Evolutionary conservation across 2,329 filamentous ascomycete species (phyloP), one percentile per base, ranked within the genome.

Genomic region (Ophiostoma populinum): DNA sequence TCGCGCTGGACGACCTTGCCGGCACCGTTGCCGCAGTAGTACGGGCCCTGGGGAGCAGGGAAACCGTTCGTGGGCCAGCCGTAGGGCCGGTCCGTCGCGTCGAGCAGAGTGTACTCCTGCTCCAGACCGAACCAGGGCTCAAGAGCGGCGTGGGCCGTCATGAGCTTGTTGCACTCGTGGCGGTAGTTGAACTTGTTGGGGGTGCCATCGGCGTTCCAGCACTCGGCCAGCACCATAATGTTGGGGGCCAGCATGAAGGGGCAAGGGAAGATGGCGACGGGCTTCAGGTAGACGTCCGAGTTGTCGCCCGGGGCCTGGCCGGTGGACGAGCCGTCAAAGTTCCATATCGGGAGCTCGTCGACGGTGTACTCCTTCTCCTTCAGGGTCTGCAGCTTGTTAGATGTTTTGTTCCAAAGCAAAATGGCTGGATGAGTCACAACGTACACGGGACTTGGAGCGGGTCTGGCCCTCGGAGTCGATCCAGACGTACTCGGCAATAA

Each of bases 151-250:
- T 94, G 75, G 43, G 75, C 70, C 59, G 90, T 75, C 82, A 95
- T 92, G 50, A 94, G 67, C 59, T 90, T 79, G 54, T 73, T 73
- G 52, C 76, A 80, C 53, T 95, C 87, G 57, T 94, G 80, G 48
- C 90, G 82, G 76, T 78, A 81, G 79, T 98, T 98, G 79, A 73
- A 95, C 62, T 92, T 86, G 76, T 95, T 98, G 60, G 90, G 90
- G 43, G 75, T 83, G 54, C 85, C 86, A 60, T 94, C 86, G 46
- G 80, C 67, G 55, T 87, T 85, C 80, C 83, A 94, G 61, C 82
- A 92, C 67, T 94, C 87, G 55, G 77, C 73, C 52, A 95, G 79
- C 50, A 95, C 87, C 49, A 94, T 74, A 58, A 94, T 79, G 70
- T 94, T 94, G 61, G 80, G 41, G 2, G 37, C 16, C 42, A 42